Conservation (phyloP, 805 yeast genomes). For the Wickerhamiella alocasiicola region DNA sequence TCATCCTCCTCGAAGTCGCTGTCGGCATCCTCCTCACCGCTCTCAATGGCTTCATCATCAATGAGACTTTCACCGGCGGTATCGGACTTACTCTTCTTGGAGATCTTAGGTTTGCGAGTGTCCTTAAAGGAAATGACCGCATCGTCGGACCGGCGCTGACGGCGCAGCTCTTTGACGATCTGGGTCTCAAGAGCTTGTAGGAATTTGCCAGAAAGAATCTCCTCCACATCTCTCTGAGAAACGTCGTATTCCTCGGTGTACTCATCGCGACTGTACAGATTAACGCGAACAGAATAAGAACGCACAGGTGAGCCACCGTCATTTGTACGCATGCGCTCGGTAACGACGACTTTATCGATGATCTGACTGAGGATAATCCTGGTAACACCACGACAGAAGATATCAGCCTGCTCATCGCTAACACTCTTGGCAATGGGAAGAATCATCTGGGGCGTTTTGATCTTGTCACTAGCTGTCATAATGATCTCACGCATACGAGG, state of each 20-base stretch:
- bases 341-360: constrained; percentile 69
- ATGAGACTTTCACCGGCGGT: constrained; percentile 24
- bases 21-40: constrained; percentile 74
- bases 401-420: constrained; percentile 74
- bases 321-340: constrained; percentile 71
- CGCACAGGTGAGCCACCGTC: constrained; percentile 40
- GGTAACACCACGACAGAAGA: constrained; percentile 83
- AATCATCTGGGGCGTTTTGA: constrained; percentile 98
- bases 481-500: constrained; percentile 99
- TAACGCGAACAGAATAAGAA: constrained; percentile 60
- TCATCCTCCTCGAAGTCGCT: constrained; percentile 90
- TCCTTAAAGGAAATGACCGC: constrained; percentile 31
- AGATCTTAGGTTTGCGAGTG: constrained; percentile 31
- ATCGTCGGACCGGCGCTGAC: constrained; percentile 45
- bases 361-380: constrained; percentile 78
- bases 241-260: constrained; percentile 85
- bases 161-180: constrained; percentile 68
- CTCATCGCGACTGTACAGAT: constrained; percentile 63
- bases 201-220: constrained; percentile 48
- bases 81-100: constrained; percentile 36
- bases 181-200: constrained; percentile 57
- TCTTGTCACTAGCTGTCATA: constrained; percentile 94
- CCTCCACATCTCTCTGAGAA: constrained; percentile 62
- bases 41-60: constrained; percentile 33
- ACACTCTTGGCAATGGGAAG: constrained; percentile 74